A percentile compares a stretch with the other conserved stretches of the same genome.
Conservation (phyloP, 306 rosid genomes). For the Rosa rugosa region DNA sequence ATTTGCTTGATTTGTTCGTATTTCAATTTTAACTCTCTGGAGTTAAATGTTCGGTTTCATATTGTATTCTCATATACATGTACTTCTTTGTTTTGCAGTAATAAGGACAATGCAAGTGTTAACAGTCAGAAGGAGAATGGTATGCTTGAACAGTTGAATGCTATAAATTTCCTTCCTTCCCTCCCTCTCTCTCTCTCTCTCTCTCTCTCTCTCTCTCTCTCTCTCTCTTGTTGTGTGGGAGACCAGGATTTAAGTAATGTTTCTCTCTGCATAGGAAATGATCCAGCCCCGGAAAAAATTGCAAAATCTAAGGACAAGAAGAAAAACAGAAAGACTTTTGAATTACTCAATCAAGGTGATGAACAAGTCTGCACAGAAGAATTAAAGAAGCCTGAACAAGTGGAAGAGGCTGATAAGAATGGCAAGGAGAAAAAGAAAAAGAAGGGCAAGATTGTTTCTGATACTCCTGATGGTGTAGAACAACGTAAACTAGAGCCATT, state of each 20-base stretch:
- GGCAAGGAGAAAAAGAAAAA: constrained; percentile 50
- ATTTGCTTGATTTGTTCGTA: neutral
- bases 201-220: neutral
- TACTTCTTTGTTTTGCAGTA: constrained; percentile 37
- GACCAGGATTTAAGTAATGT: neutral
- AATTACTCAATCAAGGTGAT: neutral
- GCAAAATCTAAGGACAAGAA: constrained; percentile 24
- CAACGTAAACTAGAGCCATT: constrained; percentile 26
- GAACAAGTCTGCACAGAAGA: constrained; percentile 6
- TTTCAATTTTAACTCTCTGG: neutral
- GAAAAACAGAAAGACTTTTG: constrained; percentile 22
- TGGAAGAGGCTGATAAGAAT: constrained; percentile 32
- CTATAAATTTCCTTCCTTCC: neutral
- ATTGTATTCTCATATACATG: constrained; percentile 11
- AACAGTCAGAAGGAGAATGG: constrained; percentile 48
- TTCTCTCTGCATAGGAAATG: neutral
- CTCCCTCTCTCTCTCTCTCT: neutral
- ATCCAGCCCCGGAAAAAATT: neutral
- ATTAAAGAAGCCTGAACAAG: constrained; percentile 17
- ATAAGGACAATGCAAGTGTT: constrained; percentile 33
- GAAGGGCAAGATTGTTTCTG: constrained; percentile 50
- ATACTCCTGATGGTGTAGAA: constrained; percentile 33
- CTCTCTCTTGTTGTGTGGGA: neutral
- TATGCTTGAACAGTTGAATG: constrained; percentile 26
- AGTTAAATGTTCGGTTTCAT: neutral